Base-by-base conservation (phyloP, 208 protist genomes). In the Trypanosoma conorhini region DNA sequence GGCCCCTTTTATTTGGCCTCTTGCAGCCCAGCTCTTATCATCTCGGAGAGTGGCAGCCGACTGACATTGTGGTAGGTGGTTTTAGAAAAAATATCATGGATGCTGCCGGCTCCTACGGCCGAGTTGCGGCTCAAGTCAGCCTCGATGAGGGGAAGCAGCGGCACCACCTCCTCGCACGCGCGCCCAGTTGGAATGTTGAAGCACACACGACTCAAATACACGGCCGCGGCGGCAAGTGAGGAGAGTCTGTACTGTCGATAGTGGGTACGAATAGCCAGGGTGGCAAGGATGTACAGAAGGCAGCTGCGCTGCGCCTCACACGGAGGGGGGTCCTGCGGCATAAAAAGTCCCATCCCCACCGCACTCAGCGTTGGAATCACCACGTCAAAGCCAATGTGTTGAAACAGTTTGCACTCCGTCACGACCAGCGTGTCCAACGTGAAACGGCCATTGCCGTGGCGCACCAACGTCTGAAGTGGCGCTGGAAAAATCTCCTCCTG, bases 401-500 rank as follows among this genome's bases (percentile, higher is more conserved):
- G 59, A 40, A 86, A 76, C 4, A 96, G 66, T 26, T 74, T 62
- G 63, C 80, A 68, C 69, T 94, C 89, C 5, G 80, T 77, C 5
- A 66, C 35, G 42, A 86, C 61, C 13, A 96, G 64, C n/a, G 82
- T 72, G 4, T 81, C 80, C 30, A 80, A 56, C 0, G 80, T 87
- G 64, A 98, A 99, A 13, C 94, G 92, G 48, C 98, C 89, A 60
- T 94, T 95, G 5, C 86, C 81, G 24, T 97, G 94, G 40, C 98
- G 88, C 21, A 99, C 84, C 44, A 98, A 95, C 26, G 97, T 86
- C 7, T 82, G 70, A 7, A 98, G 70, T 30, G 88, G 70, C n/a
- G 95, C 87, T 1, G 88, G 70, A 83, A 97, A 99, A 65, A 98
- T 98, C 77, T 99, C 98, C 72, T 99, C 98, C 79, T 95, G 98